These are phyloP conservation scores for Puccinia hordei DNA, from an alignment of 1,284 basidiomycete genomes.

Conservation along the genomic window DNA sequence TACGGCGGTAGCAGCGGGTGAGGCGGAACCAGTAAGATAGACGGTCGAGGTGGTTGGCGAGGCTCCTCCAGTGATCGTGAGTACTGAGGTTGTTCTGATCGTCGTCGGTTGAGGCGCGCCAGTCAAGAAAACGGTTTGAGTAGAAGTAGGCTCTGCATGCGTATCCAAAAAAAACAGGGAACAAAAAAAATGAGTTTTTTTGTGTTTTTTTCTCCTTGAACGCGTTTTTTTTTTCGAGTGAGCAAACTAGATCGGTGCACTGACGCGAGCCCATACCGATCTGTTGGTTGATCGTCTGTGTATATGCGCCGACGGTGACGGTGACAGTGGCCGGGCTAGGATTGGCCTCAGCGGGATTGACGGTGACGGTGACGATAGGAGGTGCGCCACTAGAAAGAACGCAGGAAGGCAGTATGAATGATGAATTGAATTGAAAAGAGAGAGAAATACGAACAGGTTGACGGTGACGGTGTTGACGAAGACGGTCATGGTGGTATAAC, in stretches of 20 bases:
- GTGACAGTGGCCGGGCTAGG: slow-evolving; percentile 19
- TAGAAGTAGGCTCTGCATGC: slow-evolving; percentile 24
- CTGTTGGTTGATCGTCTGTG: slow-evolving; percentile 30
- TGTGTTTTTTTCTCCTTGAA: background rate
- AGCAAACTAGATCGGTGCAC: background rate
- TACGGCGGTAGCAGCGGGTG: slow-evolving; percentile 7
- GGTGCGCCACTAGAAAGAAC: background rate
- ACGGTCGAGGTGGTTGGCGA: slow-evolving; percentile 20
- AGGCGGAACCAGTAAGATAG: background rate
- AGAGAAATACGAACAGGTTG: slow-evolving; percentile 23
- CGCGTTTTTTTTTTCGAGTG: background rate
- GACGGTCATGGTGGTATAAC: slow-evolving; percentile 42
- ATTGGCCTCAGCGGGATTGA: slow-evolving; percentile 6
- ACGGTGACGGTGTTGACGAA: slow-evolving; percentile 44
- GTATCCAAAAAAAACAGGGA: too few species aligned
- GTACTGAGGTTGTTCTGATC: slow-evolving; percentile 26
- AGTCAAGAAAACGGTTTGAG: slow-evolving; percentile 27
- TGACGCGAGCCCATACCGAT: background rate
- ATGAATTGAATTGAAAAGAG: background rate
- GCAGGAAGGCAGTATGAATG: background rate
- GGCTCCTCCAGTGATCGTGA: slow-evolving; percentile 1
- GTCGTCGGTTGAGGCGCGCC: slow-evolving; percentile 22
- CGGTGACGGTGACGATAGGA: slow-evolving; percentile 37
- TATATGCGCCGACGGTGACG: slow-evolving; percentile 38
- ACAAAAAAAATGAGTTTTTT: background rate